Evolutionary conservation across 192 early-diverging fungal genomes (phyloP).

Genomic region (Gigaspora rosea): DNA sequence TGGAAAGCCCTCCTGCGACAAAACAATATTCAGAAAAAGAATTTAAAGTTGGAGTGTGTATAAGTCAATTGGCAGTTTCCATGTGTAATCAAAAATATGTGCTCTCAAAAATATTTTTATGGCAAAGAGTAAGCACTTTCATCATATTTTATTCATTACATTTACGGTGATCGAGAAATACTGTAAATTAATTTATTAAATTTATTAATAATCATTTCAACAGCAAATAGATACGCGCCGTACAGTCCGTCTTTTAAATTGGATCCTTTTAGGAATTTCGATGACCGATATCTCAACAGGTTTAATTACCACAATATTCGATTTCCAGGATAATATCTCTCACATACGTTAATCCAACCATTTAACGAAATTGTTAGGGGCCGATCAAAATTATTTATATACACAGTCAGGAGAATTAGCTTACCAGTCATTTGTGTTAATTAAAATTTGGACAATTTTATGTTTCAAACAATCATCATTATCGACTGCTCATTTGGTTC

Average conservation of each 20-base stretch:
- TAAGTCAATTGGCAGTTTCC: conserved; percentile 38
- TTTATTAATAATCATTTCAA: not conserved
- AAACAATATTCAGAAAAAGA: conserved; percentile 46
- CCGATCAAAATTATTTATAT: conserved; percentile 43
- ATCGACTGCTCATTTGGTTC: not conserved
- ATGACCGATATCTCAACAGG: conserved; percentile 20
- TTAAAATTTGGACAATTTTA: conserved; percentile 47
- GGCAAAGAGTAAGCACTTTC: conserved; percentile 36
- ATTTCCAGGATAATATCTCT: conserved; percentile 41
- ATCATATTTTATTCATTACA: not conserved
- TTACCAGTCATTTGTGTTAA: conserved; percentile 41
- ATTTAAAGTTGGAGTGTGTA: conserved; percentile 41
- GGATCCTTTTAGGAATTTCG: conserved; percentile 44
- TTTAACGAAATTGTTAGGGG: conserved; percentile 35
- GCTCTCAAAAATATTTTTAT: conserved; percentile 33
- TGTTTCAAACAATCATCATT: conserved; percentile 17
- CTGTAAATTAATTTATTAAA: too few species aligned
- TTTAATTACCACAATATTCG: conserved; percentile 34
- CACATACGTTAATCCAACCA: conserved; percentile 36
- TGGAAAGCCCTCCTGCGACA: conserved; percentile 35
- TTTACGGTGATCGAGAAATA: too few species aligned
- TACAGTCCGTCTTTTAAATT: conserved; percentile 45
- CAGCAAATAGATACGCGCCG: conserved; percentile 42
- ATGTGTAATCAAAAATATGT: conserved; percentile 38
- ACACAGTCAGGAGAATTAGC: conserved; percentile 41